Conservation (phyloP, 495 filamentous ascomycete genomes). For the Penicillium soppii region DNA sequence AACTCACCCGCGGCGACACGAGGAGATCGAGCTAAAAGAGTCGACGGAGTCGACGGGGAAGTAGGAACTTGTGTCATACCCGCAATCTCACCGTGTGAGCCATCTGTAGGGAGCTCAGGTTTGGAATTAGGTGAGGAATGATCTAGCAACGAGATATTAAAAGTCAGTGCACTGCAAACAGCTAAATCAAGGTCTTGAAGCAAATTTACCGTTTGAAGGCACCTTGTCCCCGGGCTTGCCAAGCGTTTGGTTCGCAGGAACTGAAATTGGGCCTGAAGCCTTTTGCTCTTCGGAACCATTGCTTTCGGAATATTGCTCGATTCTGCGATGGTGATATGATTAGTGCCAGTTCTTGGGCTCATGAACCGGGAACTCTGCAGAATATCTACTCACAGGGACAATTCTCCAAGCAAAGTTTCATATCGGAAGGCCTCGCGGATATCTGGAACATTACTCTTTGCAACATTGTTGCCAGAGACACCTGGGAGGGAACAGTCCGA, state of each 20-base stretch:
- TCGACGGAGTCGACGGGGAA: conserved; percentile 2
- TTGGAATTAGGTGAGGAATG: not conserved
- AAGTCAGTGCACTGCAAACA: not conserved
- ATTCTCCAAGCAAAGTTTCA: conserved; percentile 77
- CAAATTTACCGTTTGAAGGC: not conserved
- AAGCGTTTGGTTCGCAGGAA: conserved; percentile 17
- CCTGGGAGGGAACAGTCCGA: conserved; percentile 70
- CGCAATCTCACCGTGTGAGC: not conserved
- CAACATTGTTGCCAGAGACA: conserved; percentile 79
- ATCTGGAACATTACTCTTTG: conserved; percentile 94
- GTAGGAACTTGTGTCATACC: not conserved
- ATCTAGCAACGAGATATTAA: not conserved
- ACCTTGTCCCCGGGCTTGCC: conserved; percentile 3
- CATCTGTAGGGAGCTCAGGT: not conserved
- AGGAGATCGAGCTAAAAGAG: conserved; percentile 5
- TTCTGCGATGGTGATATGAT: conserved; percentile 18
- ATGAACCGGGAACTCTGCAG: not conserved
- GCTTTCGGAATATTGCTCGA: conserved; percentile 28
- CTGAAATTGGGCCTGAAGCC: conserved; percentile 11
- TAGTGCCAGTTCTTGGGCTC: not conserved
- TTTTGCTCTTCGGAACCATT: conserved; percentile 14
- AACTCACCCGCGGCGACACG: conserved; percentile 15
- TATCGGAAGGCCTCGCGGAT: conserved; percentile 86
- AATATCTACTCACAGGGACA: conserved; percentile 64
- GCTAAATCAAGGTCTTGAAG: not conserved